Evolutionary conservation across 2,329 filamentous ascomycete genomes (phyloP).

Genomic region (Parasarocladium wereldwijsianum): DNA sequence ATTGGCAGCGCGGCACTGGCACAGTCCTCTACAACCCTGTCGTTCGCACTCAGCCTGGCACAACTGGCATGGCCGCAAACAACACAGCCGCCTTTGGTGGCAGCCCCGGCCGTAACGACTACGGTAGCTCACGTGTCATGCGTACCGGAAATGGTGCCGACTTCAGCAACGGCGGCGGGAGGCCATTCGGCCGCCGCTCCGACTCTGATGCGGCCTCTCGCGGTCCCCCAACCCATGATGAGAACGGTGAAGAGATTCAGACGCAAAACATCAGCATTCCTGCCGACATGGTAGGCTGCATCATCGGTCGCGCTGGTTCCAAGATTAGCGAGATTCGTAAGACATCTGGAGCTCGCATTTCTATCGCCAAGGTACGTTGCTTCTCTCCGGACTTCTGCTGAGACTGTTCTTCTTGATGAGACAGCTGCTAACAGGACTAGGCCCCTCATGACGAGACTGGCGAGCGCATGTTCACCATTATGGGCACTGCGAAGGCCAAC

Average conservation of each 20-base stretch:
- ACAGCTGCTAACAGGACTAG: constrained; percentile 18
- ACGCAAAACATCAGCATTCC: constrained; percentile 99
- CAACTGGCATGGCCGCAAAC: constrained; percentile 29
- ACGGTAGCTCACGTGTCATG: constrained; percentile 59
- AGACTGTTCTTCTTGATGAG: not conserved
- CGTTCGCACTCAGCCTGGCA: constrained; percentile 61
- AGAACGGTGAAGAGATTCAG: constrained; percentile 94
- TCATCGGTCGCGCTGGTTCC: constrained; percentile 85
- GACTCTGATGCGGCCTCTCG: constrained; percentile 69
- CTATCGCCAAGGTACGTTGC: constrained; percentile 66
- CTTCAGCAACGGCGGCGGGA: constrained; percentile 66
- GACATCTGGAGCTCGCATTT: constrained; percentile 90
- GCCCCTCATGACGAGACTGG: constrained; percentile 93
- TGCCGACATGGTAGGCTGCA: constrained; percentile 98
- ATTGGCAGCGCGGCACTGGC: constrained; percentile 92
- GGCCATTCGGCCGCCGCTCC: constrained; percentile 63
- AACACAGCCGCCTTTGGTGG: constrained; percentile 13
- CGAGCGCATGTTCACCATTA: constrained; percentile 99
- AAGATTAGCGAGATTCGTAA: constrained; percentile 99
- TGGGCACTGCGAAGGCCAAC: constrained; percentile 84
- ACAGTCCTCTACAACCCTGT: constrained; percentile 96
- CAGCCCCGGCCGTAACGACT: constrained; percentile 29
- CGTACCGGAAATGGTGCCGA: constrained; percentile 95
- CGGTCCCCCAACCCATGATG: constrained; percentile 75
- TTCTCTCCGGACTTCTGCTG: not conserved